These are phyloP conservation scores for Beauveria asiatica DNA, from an alignment of 2,329 filamentous ascomycete genomes.

Conservation along the genomic window DNA sequence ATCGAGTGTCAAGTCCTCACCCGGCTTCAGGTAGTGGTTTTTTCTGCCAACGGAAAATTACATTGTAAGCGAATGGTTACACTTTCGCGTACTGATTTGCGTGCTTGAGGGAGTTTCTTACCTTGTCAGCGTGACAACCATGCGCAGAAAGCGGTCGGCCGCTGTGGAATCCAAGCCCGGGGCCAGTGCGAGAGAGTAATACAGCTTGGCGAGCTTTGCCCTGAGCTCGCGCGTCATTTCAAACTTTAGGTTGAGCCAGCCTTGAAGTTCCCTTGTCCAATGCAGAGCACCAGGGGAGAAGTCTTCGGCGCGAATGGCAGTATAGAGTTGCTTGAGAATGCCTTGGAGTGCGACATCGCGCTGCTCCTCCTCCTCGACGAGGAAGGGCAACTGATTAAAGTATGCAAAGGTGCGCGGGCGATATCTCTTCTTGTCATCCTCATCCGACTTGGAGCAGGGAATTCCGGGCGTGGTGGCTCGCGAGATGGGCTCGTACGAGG, in stretches of 20 bases:
- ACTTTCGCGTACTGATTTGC: too few species aligned
- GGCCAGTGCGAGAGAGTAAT: slow-evolving; percentile 87
- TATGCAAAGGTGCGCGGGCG: slow-evolving; percentile 91
- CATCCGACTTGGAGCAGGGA: slow-evolving; percentile 41
- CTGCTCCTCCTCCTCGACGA: slow-evolving; percentile 70
- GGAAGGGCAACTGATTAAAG: slow-evolving; percentile 80
- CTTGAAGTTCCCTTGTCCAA: slow-evolving; percentile 93
- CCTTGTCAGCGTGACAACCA: slow-evolving; percentile 96
- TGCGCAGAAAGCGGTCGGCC: slow-evolving; percentile 86
- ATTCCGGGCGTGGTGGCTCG: slow-evolving; percentile 77
- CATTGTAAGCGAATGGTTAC: too few species aligned
- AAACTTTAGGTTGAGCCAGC: slow-evolving; percentile 95
- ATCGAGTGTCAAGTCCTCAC: slow-evolving; percentile 82
- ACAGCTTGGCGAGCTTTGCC: slow-evolving; percentile 77
- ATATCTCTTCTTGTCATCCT: slow-evolving; percentile 55
- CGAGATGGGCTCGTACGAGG: slow-evolving; percentile 61
- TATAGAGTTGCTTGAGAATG: slow-evolving; percentile 89
- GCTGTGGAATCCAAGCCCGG: slow-evolving; percentile 77
- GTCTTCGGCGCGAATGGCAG: slow-evolving; percentile 84
- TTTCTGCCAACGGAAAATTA: slow-evolving; percentile 39
- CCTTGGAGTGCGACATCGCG: slow-evolving; percentile 72
- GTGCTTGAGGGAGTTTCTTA: slow-evolving; percentile 35
- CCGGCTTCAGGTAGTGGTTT: slow-evolving; percentile 88
- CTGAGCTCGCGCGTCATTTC: slow-evolving; percentile 82
- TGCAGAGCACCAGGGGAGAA: slow-evolving; percentile 89